A percentile compares a stretch with the other conserved stretches of the same genome.
These are phyloP conservation scores for Hericium alpestre DNA, from an alignment of 768 basidiomycete species.

Conservation along the genomic window DNA sequence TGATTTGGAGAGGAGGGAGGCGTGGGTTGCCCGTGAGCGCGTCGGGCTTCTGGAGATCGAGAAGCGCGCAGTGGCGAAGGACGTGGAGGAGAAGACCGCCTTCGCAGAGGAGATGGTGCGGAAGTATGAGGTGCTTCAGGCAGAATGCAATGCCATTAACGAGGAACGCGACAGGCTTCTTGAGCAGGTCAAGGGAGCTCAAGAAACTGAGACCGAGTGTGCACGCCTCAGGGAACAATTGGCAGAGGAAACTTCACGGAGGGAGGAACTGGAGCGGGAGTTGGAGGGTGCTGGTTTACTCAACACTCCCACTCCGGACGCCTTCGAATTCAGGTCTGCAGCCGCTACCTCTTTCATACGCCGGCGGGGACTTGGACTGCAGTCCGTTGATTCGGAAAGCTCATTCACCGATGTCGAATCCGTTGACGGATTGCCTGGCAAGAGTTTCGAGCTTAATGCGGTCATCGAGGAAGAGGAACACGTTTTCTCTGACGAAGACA, in stretches of 20 bases:
- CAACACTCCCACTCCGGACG: slow-evolving; percentile 36
- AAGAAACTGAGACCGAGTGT: slow-evolving; percentile 13
- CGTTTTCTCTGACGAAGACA: slow-evolving; percentile 35
- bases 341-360: slow-evolving; percentile 18
- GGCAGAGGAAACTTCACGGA: slow-evolving; percentile 29
- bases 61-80: slow-evolving; percentile 45
- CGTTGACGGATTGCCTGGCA: slow-evolving; percentile 30
- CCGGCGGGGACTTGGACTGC: slow-evolving; percentile 32
- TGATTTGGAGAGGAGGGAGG: slow-evolving; percentile 72
- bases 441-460: slow-evolving; percentile 30
- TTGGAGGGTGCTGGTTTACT: slow-evolving; percentile 34
- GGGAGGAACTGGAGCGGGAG: slow-evolving; percentile 42
- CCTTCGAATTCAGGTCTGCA: slow-evolving; percentile 20
- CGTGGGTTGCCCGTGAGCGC: slow-evolving; percentile 74
- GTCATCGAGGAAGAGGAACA: slow-evolving; percentile 48
- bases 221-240: slow-evolving; percentile 22
- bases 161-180: slow-evolving; percentile 29
- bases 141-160: slow-evolving; percentile 22
- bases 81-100: slow-evolving; percentile 18
- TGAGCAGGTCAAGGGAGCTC: slow-evolving; percentile 14
- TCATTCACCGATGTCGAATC: slow-evolving; percentile 64
- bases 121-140: slow-evolving; percentile 10
- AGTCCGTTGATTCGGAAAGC: slow-evolving; percentile 55
- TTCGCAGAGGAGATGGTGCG: neutral
- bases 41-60: slow-evolving; percentile 57